Evolutionary conservation across 176 grass and related monocot genomes (phyloP).

Genomic region (Cymbopogon citratus): DNA sequence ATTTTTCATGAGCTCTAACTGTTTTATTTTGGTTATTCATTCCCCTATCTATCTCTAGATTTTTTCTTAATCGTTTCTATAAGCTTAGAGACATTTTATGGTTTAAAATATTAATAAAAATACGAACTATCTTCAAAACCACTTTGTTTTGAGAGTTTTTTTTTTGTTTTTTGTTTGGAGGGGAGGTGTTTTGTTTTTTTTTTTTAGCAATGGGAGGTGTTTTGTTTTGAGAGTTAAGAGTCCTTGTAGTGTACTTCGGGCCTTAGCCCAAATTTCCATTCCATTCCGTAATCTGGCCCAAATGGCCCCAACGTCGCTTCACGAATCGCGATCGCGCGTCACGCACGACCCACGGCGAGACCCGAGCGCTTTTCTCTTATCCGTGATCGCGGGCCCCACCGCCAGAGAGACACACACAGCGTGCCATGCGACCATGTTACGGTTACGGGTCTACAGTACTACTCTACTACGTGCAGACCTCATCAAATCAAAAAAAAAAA

Average conservation of each 20-base stretch:
- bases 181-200: no score
- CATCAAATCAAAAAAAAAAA: no score
- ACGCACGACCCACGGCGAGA: neutral
- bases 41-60: neutral
- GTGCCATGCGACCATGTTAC: conserved; percentile 12
- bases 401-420: neutral
- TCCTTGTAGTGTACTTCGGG: neutral
- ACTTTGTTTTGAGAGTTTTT: no score
- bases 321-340: neutral
- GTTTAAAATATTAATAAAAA: neutral
- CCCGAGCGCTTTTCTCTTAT: neutral
- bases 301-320: neutral
- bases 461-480: neutral
- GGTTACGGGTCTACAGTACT: neutral
- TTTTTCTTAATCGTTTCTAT: neutral
- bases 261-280: neutral
- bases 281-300: neutral
- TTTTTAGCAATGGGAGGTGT: no score
- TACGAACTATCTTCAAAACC: neutral
- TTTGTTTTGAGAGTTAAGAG: no score
- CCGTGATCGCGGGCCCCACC: neutral
- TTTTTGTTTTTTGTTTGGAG: no score
- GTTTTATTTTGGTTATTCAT: neutral
- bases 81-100: neutral
- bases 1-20: neutral